A percentile compares a stretch with the other conserved stretches of the same genome.
phyloP scores from a whole-genome alignment of 495 filamentous ascomycete species.

The Neurospora sp. region DNA sequence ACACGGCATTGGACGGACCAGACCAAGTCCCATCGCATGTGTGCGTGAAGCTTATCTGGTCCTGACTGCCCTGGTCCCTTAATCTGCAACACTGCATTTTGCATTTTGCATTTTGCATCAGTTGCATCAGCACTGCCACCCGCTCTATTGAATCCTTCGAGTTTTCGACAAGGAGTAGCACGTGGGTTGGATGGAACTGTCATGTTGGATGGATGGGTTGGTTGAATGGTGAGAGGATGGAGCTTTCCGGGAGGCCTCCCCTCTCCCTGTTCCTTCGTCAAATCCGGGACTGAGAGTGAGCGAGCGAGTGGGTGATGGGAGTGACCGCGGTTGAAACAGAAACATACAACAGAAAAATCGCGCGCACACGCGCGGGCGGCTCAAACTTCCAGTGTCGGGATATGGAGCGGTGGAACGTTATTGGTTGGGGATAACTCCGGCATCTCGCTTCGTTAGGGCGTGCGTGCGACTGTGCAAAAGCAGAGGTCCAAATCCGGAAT shows the following conservation, averaged over 20 bases:
- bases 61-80: neutral
- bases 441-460: neutral
- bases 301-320: neutral
- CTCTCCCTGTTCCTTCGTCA: neutral
- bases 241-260: neutral
- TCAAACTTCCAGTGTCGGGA: neutral
- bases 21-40: too few species aligned
- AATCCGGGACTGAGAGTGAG: neutral
- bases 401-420: neutral
- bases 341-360: neutral
- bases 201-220: neutral
- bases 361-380: neutral
- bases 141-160: neutral
- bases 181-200: neutral
- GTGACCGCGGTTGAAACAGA: neutral
- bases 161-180: neutral
- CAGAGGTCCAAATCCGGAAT: neutral
- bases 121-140: neutral
- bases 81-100: neutral
- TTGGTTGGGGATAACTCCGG: neutral
- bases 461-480: neutral
- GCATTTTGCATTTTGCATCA: neutral
- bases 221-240: neutral
- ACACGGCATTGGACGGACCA: neutral
- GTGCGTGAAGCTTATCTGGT: neutral